These are phyloP conservation scores for Torulaspora delbrueckii DNA, from an alignment of 805 yeast genomes.

Conservation along the genomic window DNA sequence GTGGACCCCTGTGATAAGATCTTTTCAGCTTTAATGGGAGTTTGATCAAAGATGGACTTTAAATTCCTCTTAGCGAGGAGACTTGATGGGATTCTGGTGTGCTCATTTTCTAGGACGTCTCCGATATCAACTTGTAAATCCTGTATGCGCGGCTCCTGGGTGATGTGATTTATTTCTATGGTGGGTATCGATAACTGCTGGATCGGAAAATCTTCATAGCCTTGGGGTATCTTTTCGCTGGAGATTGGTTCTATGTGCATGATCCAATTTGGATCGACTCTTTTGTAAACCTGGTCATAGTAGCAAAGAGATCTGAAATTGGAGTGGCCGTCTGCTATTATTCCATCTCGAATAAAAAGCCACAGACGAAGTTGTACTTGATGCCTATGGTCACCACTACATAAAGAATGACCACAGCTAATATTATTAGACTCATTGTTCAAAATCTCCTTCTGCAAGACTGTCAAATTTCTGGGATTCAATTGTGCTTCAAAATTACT, in stretches of 20 bases:
- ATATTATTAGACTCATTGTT: conserved; percentile 13
- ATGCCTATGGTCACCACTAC: conserved; percentile 15
- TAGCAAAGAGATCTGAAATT: conserved; percentile 32
- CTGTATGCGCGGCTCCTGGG: neutral
- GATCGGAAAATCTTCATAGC: conserved; percentile 12
- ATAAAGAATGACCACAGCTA: conserved; percentile 21
- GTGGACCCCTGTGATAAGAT: conserved; percentile 8
- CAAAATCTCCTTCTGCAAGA: conserved; percentile 22
- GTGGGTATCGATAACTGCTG: conserved; percentile 15
- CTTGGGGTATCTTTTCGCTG: conserved; percentile 6
- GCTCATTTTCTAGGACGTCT: conserved; percentile 14
- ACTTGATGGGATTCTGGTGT: conserved; percentile 18
- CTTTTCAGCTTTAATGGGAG: conserved; percentile 12
- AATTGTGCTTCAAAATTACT: conserved; percentile 11
- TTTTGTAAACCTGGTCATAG: conserved; percentile 23
- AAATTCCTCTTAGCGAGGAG: conserved; percentile 17
- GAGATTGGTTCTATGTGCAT: conserved; percentile 1
- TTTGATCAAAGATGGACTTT: conserved; percentile 20
- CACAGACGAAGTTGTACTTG: conserved; percentile 20
- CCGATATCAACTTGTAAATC: conserved; percentile 13
- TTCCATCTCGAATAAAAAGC: conserved; percentile 35
- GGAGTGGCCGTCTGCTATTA: conserved; percentile 19
- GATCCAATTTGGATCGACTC: conserved; percentile 22
- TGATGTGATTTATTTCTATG: neutral
- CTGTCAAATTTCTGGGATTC: conserved; percentile 17